A percentile compares a stretch with the other conserved stretches of the same genome.
phyloP scores from a whole-genome alignment of 768 basidiomycete species.

The Podaxis mareebaensis region DNA sequence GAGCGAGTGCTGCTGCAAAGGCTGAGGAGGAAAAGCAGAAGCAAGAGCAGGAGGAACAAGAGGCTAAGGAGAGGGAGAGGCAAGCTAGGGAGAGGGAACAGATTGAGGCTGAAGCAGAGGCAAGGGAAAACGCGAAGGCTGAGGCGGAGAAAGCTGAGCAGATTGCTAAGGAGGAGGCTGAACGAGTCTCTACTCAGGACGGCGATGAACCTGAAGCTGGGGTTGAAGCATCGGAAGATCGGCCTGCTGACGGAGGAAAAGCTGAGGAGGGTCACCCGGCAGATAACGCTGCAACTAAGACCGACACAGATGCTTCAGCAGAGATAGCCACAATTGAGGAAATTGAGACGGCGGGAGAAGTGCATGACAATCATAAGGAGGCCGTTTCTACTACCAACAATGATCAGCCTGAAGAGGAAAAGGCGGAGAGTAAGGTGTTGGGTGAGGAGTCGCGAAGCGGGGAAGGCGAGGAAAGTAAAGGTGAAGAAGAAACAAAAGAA shows the following conservation, averaged over 20 bases:
- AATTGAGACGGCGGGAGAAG: background rate
- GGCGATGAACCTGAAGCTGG: background rate
- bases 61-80: background rate
- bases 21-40: slow-evolving; percentile 13
- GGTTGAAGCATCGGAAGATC: background rate
- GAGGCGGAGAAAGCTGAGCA: background rate
- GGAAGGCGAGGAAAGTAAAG: background rate
- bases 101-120: background rate
- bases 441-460: background rate
- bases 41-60: slow-evolving; percentile 19
- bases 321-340: background rate
- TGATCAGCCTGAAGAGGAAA: background rate
- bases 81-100: background rate
- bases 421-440: background rate
- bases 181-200: background rate
- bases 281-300: background rate
- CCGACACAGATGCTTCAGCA: background rate
- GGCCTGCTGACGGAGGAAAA: background rate
- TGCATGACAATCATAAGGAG: background rate
- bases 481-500: background rate
- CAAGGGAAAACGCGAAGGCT: background rate
- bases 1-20: background rate
- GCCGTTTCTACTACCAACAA: background rate
- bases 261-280: background rate
- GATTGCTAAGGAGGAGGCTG: background rate